These are phyloP conservation scores for Singerocomus rubriflavus DNA, from an alignment of 1,284 basidiomycete genomes.

Conservation along the genomic window DNA sequence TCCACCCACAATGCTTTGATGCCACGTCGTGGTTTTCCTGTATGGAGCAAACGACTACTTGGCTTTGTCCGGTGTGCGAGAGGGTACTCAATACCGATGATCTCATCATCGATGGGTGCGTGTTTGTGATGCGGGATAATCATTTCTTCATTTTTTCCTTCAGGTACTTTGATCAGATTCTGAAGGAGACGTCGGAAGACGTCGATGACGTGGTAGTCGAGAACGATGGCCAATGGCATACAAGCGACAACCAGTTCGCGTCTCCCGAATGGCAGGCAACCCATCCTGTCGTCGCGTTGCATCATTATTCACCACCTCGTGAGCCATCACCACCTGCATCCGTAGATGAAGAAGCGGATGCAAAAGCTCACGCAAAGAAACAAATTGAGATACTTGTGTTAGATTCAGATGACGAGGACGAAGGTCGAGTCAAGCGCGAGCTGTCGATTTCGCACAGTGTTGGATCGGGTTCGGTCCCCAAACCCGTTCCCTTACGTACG, in stretches of 20 bases:
- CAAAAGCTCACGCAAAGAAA: constrained; percentile 38
- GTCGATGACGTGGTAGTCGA: constrained; percentile 94
- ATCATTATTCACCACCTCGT: constrained; percentile 33
- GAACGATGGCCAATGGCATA: constrained; percentile 94
- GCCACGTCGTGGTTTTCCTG: constrained; percentile 91
- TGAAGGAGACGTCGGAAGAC: constrained; percentile 71
- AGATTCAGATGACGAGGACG: constrained; percentile 75
- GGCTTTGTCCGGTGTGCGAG: constrained; percentile 95
- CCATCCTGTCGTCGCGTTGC: constrained; percentile 39
- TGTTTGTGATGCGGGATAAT: constrained; percentile 8
- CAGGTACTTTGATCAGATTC: constrained; percentile 83
- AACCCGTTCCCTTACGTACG: constrained; percentile 14
- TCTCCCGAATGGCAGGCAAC: constrained; percentile 66
- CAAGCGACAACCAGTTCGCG: constrained; percentile 80
- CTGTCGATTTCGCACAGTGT: constrained; percentile 57
- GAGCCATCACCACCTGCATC: constrained; percentile 33
- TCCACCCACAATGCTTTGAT: constrained; percentile 96
- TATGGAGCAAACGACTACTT: constrained; percentile 96
- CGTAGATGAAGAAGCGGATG: constrained; percentile 41
- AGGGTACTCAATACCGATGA: constrained; percentile 76
- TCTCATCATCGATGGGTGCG: constrained; percentile 88
- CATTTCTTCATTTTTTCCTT: not conserved
- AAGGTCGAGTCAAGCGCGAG: constrained; percentile 70
- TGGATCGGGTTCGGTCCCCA: constrained; percentile 37
- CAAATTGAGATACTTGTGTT: constrained; percentile 67